A percentile compares a stretch with the other conserved stretches of the same genome.
Conservation (phyloP, 1,139 yeast genomes). For the Chernovozyma sophiae-reginae region DNA sequence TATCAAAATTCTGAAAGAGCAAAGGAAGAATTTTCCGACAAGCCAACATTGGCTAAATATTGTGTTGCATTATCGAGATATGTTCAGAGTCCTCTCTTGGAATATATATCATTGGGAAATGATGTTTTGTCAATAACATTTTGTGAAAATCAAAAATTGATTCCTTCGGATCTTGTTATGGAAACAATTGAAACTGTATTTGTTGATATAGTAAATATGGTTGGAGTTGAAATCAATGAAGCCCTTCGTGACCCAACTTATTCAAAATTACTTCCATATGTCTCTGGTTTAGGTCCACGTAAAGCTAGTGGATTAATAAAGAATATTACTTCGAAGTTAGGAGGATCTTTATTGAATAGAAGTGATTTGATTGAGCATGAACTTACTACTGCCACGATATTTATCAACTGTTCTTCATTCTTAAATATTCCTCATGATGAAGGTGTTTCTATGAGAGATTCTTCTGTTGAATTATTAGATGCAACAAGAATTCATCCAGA, state of each 20-base stretch:
- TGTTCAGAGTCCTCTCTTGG: conserved; percentile 85
- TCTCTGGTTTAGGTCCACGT: conserved; percentile 94
- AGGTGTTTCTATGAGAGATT: conserved; percentile 41
- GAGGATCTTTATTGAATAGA: conserved; percentile 64
- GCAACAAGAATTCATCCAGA: conserved; percentile 97
- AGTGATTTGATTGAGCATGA: conserved; percentile 77
- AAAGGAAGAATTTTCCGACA: conserved; percentile 76
- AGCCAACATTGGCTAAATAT: conserved; percentile 77
- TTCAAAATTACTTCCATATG: conserved; percentile 68
- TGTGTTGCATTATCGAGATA: conserved; percentile 88
- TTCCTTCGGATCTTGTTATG: conserved; percentile 59
- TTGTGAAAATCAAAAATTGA: conserved; percentile 69
- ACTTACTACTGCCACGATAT: conserved; percentile 73
- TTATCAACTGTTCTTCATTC: conserved; percentile 90
- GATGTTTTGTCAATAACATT: conserved; percentile 70
- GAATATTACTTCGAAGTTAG: conserved; percentile 68
- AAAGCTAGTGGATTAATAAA: conserved; percentile 85
- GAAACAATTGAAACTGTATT: conserved; percentile 76
- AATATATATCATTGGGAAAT: conserved; percentile 75
- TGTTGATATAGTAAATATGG: conserved; percentile 87
- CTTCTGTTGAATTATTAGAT: conserved; percentile 76
- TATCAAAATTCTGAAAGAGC: conserved; percentile 82
- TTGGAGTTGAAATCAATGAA: conserved; percentile 90
- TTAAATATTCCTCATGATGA: conserved; percentile 75
- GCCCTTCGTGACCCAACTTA: conserved; percentile 74